phyloP scores from a whole-genome alignment of 345 rosid species.

The Aquilaria yunnanensis region DNA sequence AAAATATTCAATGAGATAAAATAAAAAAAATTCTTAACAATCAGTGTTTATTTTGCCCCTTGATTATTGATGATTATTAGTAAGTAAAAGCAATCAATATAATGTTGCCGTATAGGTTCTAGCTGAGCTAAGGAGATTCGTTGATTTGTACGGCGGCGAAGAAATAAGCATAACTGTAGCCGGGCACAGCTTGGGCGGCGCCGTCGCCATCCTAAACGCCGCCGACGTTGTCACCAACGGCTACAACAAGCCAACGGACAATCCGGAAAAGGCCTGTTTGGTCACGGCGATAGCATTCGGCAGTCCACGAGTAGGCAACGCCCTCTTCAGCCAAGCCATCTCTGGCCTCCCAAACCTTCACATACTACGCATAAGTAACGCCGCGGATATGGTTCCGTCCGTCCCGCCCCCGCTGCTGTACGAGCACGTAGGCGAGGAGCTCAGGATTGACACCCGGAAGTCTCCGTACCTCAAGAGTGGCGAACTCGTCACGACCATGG shows the following conservation, averaged over 20 bases:
- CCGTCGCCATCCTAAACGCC: conserved; percentile 45
- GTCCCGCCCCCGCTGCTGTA: conserved; percentile 14
- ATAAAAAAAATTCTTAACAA: neutral
- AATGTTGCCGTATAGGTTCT: conserved; percentile 20
- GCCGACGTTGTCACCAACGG: conserved; percentile 37
- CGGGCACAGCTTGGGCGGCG: conserved; percentile 59
- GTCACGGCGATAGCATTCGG: conserved; percentile 39
- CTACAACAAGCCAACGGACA: conserved; percentile 15
- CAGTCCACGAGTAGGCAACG: conserved; percentile 31
- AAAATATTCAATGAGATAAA: too few relatives aligned
- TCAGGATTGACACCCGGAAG: conserved; percentile 30
- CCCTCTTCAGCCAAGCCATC: conserved; percentile 19
- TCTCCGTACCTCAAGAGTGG: conserved; percentile 28
- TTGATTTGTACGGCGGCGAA: conserved; percentile 36
- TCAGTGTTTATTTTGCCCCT: neutral
- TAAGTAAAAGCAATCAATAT: neutral
- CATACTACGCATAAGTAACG: conserved; percentile 27
- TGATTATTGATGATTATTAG: neutral
- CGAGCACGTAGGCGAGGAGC: conserved; percentile 25
- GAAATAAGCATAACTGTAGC: conserved; percentile 45
- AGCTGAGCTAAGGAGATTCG: conserved; percentile 29
- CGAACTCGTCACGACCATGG: neutral
- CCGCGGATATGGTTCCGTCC: conserved; percentile 27
- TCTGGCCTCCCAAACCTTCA: conserved; percentile 18
- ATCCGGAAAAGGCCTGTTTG: conserved; percentile 9